Evolutionary conservation across 129 eudicot genomes (phyloP).

Genomic region (Pseudognaphalium luteoalbum): DNA sequence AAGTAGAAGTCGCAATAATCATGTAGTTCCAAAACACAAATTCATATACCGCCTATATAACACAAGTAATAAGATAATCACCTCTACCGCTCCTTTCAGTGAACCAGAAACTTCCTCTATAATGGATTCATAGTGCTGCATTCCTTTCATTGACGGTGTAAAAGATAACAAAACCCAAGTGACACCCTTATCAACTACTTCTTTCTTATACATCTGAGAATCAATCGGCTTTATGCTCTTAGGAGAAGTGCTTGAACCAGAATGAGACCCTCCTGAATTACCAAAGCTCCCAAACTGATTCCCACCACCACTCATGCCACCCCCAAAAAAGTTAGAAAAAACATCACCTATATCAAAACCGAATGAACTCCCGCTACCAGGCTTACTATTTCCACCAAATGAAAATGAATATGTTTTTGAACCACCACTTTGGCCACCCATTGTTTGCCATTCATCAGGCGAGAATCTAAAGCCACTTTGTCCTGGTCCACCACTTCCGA

Average conservation of each 20-base stretch:
- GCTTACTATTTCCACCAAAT: slow-evolving; percentile 64
- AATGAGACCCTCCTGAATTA: slow-evolving; percentile 53
- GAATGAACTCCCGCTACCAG: slow-evolving; percentile 49
- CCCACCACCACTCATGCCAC: slow-evolving; percentile 71
- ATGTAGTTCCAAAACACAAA: not conserved
- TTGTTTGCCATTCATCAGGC: slow-evolving; percentile 81
- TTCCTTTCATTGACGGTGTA: slow-evolving; percentile 45
- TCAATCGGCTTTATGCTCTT: slow-evolving; percentile 46
- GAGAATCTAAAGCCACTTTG: slow-evolving; percentile 66
- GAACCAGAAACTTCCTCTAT: slow-evolving; percentile 61
- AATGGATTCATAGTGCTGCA: slow-evolving; percentile 56
- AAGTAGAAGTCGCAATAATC: not conserved
- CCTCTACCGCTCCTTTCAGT: slow-evolving; percentile 86
- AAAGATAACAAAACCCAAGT: slow-evolving; percentile 72
- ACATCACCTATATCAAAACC: slow-evolving; percentile 76
- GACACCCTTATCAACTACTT: slow-evolving; percentile 64
- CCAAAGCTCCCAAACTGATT: slow-evolving; percentile 59
- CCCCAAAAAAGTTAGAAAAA: slow-evolving; percentile 86
- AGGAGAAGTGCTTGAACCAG: slow-evolving; percentile 39
- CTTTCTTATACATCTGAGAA: slow-evolving; percentile 65
- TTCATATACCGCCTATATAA: not conserved
- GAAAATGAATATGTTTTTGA: slow-evolving; percentile 84
- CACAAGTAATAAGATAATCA: slow-evolving; percentile 18
- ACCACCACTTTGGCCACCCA: slow-evolving; percentile 73
- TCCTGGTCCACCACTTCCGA: slow-evolving; percentile 84